A percentile compares a stretch with the other conserved stretches of the same genome.
Evolutionary conservation across 1,284 basidiomycete genomes (phyloP).

Genomic region (Mycena sp.): DNA sequence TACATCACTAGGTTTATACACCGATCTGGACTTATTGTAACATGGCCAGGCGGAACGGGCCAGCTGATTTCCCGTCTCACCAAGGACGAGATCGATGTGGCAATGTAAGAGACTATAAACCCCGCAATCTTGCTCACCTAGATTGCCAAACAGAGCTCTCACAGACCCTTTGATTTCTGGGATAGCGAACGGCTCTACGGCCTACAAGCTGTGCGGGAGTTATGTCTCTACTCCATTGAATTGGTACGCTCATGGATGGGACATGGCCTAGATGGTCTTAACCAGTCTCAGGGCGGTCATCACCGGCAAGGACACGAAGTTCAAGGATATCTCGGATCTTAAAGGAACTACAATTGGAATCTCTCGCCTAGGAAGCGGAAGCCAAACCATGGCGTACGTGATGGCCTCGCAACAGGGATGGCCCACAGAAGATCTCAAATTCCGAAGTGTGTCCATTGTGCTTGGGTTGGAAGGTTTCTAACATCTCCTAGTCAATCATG

Average conservation of each 20-base stretch:
- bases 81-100: slow-evolving; percentile 89
- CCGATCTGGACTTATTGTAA: neutral
- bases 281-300: slow-evolving; percentile 82
- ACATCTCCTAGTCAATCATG: slow-evolving; percentile 77
- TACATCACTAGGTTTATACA: slow-evolving; percentile 43
- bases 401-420: slow-evolving; percentile 91
- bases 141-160: slow-evolving; percentile 80
- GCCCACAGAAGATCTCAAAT: slow-evolving; percentile 76
- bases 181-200: slow-evolving; percentile 86
- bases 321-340: slow-evolving; percentile 80
- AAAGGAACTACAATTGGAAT: slow-evolving; percentile 90
- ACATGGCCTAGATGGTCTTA: neutral
- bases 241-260: slow-evolving; percentile 62
- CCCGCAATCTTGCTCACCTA: slow-evolving; percentile 4
- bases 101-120: slow-evolving; percentile 63
- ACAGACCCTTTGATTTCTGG: slow-evolving; percentile 96
- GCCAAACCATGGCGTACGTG: slow-evolving; percentile 95
- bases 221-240: slow-evolving; percentile 91
- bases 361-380: slow-evolving; percentile 89
- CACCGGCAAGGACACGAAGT: slow-evolving; percentile 82
- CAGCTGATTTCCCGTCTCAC: slow-evolving; percentile 87
- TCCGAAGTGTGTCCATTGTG: slow-evolving; percentile 72
- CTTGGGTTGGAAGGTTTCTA: neutral
- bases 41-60: slow-evolving; percentile 81
- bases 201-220: slow-evolving; percentile 93